Evolutionary conservation across 257 asterid genomes (phyloP), one percentile per base, ranked within the genome.

Genomic region (Capsicum rhomboideum): DNA sequence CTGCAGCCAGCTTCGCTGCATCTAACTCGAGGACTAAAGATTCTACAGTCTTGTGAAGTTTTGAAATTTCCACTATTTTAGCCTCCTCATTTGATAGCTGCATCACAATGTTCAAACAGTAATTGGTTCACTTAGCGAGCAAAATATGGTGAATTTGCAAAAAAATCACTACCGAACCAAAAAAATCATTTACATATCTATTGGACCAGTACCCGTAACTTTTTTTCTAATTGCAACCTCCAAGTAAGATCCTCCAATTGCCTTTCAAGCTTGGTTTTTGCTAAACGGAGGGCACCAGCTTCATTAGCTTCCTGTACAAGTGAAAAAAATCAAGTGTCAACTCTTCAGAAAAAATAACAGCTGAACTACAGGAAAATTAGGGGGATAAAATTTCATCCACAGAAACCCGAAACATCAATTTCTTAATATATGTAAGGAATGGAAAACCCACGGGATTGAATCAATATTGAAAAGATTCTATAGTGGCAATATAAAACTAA

Each of bases 211-310:
- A 97, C 99, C 93, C 99, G 94, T 68, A 93, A 81, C 89, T 93
- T 97, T 86, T 95, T 97, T 93, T 97, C 99, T 83, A 97, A 91
- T 78, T 93, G 93, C 92, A 95, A 90, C 83, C 99, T 93, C 99
- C 98, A 97, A 2, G 98, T 97, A 71, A 97, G 95, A 92, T 97
- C 99, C 87, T 97, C 99, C 92, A 95, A 86, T 91, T 95, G 98
- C 89, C 92, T 97, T 85, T 97, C 98, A 83, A 97, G 98, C 91
- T 97, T 97, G 85, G 88, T 88, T 90, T 97, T 97, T 42, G 98
- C 99, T 56, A 95, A 68, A 85, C 98, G 98, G 89, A 97, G 89
- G 69, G 98, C 98, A 85, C 99, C 99, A 74, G 99, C 89, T 88
- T 97, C 99, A 86, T 93, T 97, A 64, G 99, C 99, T 89, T 93